Conservation (phyloP, 371 early-diverging fungal species). For the Mucor plumbeus region DNA sequence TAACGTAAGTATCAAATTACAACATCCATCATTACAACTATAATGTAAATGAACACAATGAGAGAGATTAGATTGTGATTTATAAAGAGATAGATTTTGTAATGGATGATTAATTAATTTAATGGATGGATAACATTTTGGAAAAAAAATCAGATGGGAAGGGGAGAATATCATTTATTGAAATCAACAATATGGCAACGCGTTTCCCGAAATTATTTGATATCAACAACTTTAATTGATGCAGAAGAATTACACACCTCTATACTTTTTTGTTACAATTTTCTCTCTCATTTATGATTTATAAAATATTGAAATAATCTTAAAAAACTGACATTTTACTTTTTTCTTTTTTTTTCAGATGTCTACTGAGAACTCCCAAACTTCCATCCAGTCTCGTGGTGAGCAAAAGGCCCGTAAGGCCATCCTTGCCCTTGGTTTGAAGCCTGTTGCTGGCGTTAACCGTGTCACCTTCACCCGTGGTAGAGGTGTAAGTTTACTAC, state of each 20-base stretch:
- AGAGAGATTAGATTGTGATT: slow-evolving; percentile 1
- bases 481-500: slow-evolving; percentile 64
- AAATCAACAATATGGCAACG: background rate
- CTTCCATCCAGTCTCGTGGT: slow-evolving; percentile 72
- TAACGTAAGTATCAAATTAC: slow-evolving; percentile 4
- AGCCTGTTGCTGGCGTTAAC: slow-evolving; percentile 85
- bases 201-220: background rate
- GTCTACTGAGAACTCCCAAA: slow-evolving; percentile 35
- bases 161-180: background rate
- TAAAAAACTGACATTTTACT: slow-evolving; percentile 4
- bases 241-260: background rate
- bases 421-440: slow-evolving; percentile 89
- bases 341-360: slow-evolving; percentile 15
- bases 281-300: background rate
- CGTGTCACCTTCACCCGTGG: slow-evolving; percentile 93
- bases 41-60: background rate
- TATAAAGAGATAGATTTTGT: background rate
- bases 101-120: background rate
- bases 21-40: slow-evolving; percentile 3
- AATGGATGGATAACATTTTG: background rate
- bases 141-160: background rate
- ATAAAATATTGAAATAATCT: background rate
- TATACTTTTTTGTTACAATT: background rate
- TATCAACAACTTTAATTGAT: background rate
- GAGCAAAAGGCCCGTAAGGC: slow-evolving; percentile 98